Base-by-base conservation (phyloP, 2,329 filamentous ascomycete species). In the Chrysoporthe puriensis region DNA sequence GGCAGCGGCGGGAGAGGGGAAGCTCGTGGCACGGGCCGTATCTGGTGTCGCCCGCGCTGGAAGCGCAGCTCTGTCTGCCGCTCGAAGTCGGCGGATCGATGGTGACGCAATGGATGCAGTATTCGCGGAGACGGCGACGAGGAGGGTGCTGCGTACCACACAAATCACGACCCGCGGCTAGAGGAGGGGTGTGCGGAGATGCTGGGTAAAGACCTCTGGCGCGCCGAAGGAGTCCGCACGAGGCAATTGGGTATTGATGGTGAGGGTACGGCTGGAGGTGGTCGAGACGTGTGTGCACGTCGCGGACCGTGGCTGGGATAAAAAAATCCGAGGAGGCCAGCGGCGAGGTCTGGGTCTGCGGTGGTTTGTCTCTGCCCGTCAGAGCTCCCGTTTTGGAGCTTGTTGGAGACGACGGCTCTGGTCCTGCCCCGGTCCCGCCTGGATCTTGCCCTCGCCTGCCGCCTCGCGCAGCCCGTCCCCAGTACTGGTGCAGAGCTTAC, bases 91-190 rank as follows among this genome's bases (percentile, higher is more conserved):
- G 59, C 9, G 14, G 59, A 5, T 14, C 34, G 59, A 21, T 66
- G 58, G 64, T 66, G 64, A 61, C 21, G 61, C 48, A 63, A 44
- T 50, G 59, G 59, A 64, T n/a, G 3, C 46, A 44, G 7, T 52
- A 43, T 34, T n/a, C 13, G 40, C 57, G 32, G 8, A 50, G 21
- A 46, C 6, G 42, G 42, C 61, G 61, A 36, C 40, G 52, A 21
- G 44, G 26, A 61, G 63, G 56, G 44, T 46, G 21, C 26, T 26
- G 26, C 8, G 32, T 43, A n/a, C 9, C 50, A 34, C 21, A 34
- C 11, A 54, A 18, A 5, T 50, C 16, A 16, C 26, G 32, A 21
- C 26, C 26, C 21, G 50, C 14, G 50, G 32, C 21, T 54, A 26
- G 50, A 14, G 26, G 50, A 54, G 50, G 50, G 26, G 21, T 5